Evolutionary conservation across 2,329 filamentous ascomycete species (phyloP).

Genomic region (Aspergillus pseudoglaucus): DNA sequence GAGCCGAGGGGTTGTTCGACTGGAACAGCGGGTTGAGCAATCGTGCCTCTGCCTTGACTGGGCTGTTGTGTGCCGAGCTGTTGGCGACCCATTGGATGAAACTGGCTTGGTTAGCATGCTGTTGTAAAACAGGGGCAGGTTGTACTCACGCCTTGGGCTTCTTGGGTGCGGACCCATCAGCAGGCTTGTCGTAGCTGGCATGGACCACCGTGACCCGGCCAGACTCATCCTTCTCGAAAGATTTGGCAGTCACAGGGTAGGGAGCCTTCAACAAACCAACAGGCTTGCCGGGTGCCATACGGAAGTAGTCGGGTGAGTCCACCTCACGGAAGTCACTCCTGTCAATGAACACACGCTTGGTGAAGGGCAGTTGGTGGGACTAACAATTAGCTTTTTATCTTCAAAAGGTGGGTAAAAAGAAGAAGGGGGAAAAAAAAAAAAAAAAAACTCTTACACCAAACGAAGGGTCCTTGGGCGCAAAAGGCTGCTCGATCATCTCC

Average conservation of each 20-base stretch:
- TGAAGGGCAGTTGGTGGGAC: constrained; percentile 57
- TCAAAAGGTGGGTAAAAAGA: background rate
- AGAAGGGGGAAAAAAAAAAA: background rate
- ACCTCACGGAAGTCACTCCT: constrained; percentile 69
- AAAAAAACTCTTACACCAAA: constrained; percentile 32
- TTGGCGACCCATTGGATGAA: constrained; percentile 84
- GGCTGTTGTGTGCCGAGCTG: constrained; percentile 55
- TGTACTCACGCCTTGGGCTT: constrained; percentile 62
- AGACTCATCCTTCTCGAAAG: constrained; percentile 59
- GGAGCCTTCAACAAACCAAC: constrained; percentile 68
- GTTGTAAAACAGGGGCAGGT: background rate
- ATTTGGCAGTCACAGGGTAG: constrained; percentile 61
- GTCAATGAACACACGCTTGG: constrained; percentile 78
- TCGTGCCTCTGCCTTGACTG: constrained; percentile 63
- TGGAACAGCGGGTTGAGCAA: constrained; percentile 81
- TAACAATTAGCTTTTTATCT: constrained; percentile 2
- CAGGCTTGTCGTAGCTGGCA: constrained; percentile 61
- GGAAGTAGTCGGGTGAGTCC: constrained; percentile 68
- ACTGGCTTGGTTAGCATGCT: constrained; percentile 16
- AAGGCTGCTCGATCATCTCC: constrained; percentile 64
- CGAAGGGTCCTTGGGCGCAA: constrained; percentile 67
- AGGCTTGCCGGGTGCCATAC: constrained; percentile 65
- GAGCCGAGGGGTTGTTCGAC: constrained; percentile 70
- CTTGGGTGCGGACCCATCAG: constrained; percentile 55
- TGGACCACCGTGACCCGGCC: constrained; percentile 62